Percentiles rank a stretch among this genome's conserved stretches.
Evolutionary conservation across 2,329 filamentous ascomycete species (phyloP).

Genomic region (Exophiala sp.): DNA sequence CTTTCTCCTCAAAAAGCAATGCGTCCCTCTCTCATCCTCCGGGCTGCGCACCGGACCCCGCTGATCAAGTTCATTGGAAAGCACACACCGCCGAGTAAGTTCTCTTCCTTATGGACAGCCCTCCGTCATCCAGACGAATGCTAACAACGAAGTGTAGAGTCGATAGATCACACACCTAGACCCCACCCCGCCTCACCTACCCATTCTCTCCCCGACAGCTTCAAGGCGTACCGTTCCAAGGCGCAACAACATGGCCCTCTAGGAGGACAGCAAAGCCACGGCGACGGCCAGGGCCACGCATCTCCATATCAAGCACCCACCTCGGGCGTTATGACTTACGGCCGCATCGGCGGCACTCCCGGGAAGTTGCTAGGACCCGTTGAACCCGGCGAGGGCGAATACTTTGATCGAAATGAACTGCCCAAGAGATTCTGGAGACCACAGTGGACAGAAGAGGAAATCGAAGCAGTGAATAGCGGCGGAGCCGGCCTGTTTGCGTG

Average conservation of each 20-base stretch:
- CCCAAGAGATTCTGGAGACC: slow-evolving; percentile 74
- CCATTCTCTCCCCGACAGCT: slow-evolving; percentile 52
- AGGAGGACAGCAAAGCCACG: slow-evolving; percentile 31
- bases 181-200: slow-evolving; percentile 57
- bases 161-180: slow-evolving; percentile 51
- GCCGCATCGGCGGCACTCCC: slow-evolving; percentile 52
- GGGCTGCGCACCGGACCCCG: slow-evolving; percentile 39
- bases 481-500: slow-evolving; percentile 63
- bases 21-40: slow-evolving; percentile 40
- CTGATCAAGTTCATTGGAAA: slow-evolving; percentile 48
- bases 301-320: slow-evolving; percentile 25
- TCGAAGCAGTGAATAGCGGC: slow-evolving; percentile 90
- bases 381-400: slow-evolving; percentile 63
- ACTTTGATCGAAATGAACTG: slow-evolving; percentile 84
- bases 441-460: slow-evolving; percentile 72
- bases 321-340: slow-evolving; percentile 30
- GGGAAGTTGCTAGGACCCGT: slow-evolving; percentile 70
- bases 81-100: slow-evolving; percentile 41
- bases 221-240: slow-evolving; percentile 55
- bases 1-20: slow-evolving; percentile 27
- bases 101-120: slow-evolving; percentile 11
- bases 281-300: slow-evolving; percentile 6
- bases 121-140: background rate
- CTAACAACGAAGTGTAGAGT: slow-evolving; percentile 31
- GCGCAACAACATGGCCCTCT: slow-evolving; percentile 62